Evolutionary conservation across 805 yeast genomes (phyloP).

Genomic region (Yarrowia divulgata): DNA sequence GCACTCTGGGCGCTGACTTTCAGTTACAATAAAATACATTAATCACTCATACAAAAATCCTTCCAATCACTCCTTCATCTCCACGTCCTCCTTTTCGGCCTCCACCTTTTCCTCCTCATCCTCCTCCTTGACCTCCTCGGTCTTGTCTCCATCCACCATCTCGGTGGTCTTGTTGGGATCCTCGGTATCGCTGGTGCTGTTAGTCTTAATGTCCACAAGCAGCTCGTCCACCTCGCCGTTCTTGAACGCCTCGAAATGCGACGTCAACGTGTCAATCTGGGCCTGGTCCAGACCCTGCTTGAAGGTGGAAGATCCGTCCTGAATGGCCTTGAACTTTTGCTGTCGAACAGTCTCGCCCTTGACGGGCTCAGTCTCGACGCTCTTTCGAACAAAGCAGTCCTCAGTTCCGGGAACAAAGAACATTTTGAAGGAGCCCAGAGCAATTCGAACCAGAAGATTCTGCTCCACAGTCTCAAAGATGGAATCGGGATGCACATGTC

Average conservation of each 20-base stretch:
- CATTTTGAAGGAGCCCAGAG: constrained; percentile 78
- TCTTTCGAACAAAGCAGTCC: constrained; percentile 73
- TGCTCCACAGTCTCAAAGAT: constrained; percentile 54
- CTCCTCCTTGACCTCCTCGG: constrained; percentile 41
- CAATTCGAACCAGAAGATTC: constrained; percentile 76
- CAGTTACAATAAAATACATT: constrained; percentile 21
- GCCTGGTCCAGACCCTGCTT: constrained; percentile 56
- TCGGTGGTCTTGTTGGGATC: constrained; percentile 36
- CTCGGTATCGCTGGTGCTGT: constrained; percentile 39
- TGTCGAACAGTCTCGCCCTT: constrained; percentile 41
- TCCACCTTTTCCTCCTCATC: constrained; percentile 35
- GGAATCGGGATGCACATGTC: constrained; percentile 49
- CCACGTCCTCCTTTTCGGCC: constrained; percentile 41
- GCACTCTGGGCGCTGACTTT: not conserved
- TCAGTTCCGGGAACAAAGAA: constrained; percentile 79
- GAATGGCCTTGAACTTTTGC: constrained; percentile 50
- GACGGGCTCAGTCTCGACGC: constrained; percentile 17
- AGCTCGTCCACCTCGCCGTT: constrained; percentile 35
- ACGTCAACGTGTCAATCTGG: constrained; percentile 45
- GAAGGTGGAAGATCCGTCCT: constrained; percentile 68
- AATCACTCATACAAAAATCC: constrained; percentile 33
- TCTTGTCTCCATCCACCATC: constrained; percentile 37
- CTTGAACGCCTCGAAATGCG: constrained; percentile 36
- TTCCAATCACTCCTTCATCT: constrained; percentile 31
- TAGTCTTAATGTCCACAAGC: constrained; percentile 26